A percentile compares a stretch with the other conserved stretches of the same genome.
Evolutionary conservation across 352 stramenopile genomes (phyloP).

Genomic region (Globisporangium echinulatum): DNA sequence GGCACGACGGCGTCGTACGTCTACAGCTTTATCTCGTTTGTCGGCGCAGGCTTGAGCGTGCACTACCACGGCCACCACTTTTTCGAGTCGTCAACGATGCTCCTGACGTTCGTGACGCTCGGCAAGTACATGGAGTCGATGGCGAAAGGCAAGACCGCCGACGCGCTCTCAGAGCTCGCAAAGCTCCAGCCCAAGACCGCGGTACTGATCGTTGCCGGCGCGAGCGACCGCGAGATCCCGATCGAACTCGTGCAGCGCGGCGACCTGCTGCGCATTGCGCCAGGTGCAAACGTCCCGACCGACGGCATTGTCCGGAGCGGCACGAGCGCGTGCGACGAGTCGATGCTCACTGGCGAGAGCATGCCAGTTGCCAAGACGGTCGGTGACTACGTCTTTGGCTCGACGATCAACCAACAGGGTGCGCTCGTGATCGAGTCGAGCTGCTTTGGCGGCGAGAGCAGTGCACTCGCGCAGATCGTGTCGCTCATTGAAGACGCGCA

Average conservation of each 20-base stretch:
- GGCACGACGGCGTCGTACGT: conserved; percentile 84
- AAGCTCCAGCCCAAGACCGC: conserved; percentile 80
- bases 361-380: conserved; percentile 80
- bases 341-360: conserved; percentile 82
- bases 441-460: conserved; percentile 65
- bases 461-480: conserved; percentile 67
- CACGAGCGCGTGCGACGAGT: conserved; percentile 66
- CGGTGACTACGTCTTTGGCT: conserved; percentile 80
- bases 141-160: conserved; percentile 80
- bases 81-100: conserved; percentile 83
- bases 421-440: conserved; percentile 81
- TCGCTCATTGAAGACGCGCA: conserved; percentile 85
- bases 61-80: conserved; percentile 81
- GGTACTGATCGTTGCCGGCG: conserved; percentile 41
- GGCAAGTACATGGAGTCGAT: conserved; percentile 88
- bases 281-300: conserved; percentile 72
- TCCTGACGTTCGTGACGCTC: conserved; percentile 83
- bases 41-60: conserved; percentile 48
- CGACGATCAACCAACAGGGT: conserved; percentile 80
- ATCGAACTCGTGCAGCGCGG: conserved; percentile 82
- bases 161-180: conserved; percentile 61
- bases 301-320: conserved; percentile 76
- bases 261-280: conserved; percentile 63
- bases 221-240: conserved; percentile 61
- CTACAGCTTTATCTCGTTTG: conserved; percentile 78